Evolutionary conservation across 768 basidiomycete species (phyloP).

Genomic region (Agrocybe pediades): DNA sequence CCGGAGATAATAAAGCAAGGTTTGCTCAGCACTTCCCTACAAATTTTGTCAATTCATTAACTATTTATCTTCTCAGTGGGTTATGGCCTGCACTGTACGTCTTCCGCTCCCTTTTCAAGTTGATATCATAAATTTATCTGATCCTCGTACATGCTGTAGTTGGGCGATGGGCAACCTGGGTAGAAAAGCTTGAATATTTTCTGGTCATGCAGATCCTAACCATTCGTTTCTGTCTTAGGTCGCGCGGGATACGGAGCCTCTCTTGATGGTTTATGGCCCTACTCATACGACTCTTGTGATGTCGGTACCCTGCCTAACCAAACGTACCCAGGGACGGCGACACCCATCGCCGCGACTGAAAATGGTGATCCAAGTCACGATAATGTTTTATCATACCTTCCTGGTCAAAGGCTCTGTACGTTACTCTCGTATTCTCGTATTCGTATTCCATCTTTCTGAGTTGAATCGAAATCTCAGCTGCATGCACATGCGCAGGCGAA

Average conservation of each 20-base stretch:
- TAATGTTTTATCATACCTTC: constrained; percentile 60
- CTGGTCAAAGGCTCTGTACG: constrained; percentile 52
- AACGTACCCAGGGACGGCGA: constrained; percentile 54
- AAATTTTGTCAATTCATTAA: neutral
- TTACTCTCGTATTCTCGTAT: neutral
- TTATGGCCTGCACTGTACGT: constrained; percentile 41
- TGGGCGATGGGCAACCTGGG: constrained; percentile 54
- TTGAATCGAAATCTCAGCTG: no score
- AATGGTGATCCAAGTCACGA: constrained; percentile 41
- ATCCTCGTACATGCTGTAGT: constrained; percentile 14
- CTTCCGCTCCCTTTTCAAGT: neutral
- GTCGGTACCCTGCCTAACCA: constrained; percentile 82
- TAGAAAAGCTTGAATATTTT: no score
- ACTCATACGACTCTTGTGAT: constrained; percentile 74
- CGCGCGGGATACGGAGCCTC: constrained; percentile 73
- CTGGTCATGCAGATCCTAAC: constrained; percentile 31
- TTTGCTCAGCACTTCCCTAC: constrained; percentile 17
- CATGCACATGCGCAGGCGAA: constrained; percentile 42
- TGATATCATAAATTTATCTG: neutral
- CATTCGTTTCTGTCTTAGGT: constrained; percentile 24
- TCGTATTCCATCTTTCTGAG: no score
- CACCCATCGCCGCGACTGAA: constrained; percentile 45
- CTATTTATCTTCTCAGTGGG: constrained; percentile 22
- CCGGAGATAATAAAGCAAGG: constrained; percentile 23
- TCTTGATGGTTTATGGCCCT: constrained; percentile 71